phyloP scores from a whole-genome alignment of 306 rosid genomes.

The Malus sieversii region DNA sequence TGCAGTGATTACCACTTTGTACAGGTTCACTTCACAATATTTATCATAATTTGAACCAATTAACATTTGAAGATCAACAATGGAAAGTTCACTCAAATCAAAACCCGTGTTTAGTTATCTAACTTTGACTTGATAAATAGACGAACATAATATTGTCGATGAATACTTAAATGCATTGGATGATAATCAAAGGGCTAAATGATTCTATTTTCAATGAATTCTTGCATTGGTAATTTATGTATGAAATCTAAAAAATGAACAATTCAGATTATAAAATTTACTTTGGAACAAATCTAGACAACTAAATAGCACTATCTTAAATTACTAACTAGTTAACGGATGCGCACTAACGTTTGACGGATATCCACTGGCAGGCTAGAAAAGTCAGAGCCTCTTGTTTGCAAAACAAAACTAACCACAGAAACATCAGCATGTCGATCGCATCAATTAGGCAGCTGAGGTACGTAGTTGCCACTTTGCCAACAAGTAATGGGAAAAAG shows the following conservation, averaged over 20 bases:
- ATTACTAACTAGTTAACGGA: not conserved
- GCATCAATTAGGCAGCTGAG: not conserved
- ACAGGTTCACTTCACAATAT: too few species aligned
- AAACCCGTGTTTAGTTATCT: not conserved
- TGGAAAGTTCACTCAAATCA: too few species aligned
- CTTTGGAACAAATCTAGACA: not conserved
- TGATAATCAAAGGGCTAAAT: too few species aligned
- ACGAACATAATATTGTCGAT: too few species aligned
- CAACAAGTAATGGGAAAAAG: not conserved
- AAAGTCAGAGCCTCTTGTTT: too few species aligned
- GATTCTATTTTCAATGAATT: not conserved
- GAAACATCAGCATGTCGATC: not conserved
- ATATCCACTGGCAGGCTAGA: too few species aligned
- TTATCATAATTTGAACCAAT: too few species aligned
- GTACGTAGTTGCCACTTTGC: not conserved
- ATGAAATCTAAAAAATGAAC: too few species aligned
- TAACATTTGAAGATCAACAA: too few species aligned
- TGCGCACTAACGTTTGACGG: not conserved
- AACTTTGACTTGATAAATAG: too few species aligned
- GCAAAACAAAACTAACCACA: not conserved
- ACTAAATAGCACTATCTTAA: not conserved
- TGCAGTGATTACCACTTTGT: too few species aligned
- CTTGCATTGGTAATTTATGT: not conserved
- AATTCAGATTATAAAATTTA: too few species aligned
- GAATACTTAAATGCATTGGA: not conserved